Evolutionary conservation across 2,329 filamentous ascomycete species (phyloP), one percentile per base, ranked within the genome.

Genomic region (Fusarium longipes): DNA sequence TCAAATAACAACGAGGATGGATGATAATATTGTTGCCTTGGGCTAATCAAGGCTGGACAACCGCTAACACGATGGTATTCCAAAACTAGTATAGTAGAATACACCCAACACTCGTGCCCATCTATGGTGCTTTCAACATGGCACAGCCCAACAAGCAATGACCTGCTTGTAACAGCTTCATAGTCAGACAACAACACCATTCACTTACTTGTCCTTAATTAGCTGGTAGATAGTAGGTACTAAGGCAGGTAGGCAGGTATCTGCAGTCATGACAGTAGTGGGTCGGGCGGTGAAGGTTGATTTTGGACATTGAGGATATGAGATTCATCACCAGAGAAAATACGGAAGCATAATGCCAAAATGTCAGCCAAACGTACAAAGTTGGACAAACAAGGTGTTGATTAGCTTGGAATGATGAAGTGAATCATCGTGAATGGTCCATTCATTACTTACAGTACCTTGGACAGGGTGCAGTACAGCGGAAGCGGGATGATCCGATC

Each of bases 401-500:
- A 33, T 3, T 33, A 25, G 24, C 5, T 35, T 36, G 17, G 15
- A 35, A 48, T 42, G 39, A 42, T 54, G 48, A 53, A 38, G 22
- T 17, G 36, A 42, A 42, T n/a, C 24, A 57, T 54, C 49, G 55
- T 33, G 22, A 55, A 27, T 22, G 45, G 27, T 36, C 27, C 25
- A 30, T 36, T n/a, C n/a, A n/a, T n/a, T n/a, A n/a, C n/a, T n/a
- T n/a, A n/a, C n/a, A n/a, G n/a, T 15, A 9, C 22, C 35, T 17
- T 12, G 22, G 11, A 17, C 2, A 5, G 7, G 18, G 18, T n/a
- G n/a, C n/a, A n/a, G 17, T 15, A 33, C 15, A 36, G 22, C 18
- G 43, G 36, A 39, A 18, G 24, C 11, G 35, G 20, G 18, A 63
- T 63, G 50, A 50, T 51, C 38, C 58, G 50, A 50, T 57, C 43